Evolutionary conservation across 768 basidiomycete genomes (phyloP).

Genomic region (Suillus ampliporus): DNA sequence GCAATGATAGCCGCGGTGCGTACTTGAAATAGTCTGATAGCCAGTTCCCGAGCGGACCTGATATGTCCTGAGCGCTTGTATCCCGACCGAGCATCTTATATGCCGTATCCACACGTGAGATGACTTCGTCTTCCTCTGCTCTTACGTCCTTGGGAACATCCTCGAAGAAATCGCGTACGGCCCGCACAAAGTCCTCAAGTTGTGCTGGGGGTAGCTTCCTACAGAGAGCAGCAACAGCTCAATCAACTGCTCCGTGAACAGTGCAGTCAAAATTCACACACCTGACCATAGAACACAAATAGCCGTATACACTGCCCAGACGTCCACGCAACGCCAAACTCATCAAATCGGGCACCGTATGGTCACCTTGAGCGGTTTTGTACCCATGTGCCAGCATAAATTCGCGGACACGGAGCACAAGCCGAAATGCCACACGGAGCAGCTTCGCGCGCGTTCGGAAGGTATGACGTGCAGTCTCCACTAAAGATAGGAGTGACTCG

Average conservation of each 20-base stretch:
- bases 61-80: conserved; percentile 26
- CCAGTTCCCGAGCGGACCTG: conserved; percentile 51
- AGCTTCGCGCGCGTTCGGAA: conserved; percentile 39
- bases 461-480: conserved; percentile 45
- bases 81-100: conserved; percentile 20
- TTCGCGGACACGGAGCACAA: conserved; percentile 49
- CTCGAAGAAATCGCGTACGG: conserved; percentile 46
- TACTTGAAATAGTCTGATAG: conserved; percentile 56
- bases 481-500: conserved; percentile 35
- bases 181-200: conserved; percentile 44
- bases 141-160: conserved; percentile 38
- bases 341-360: conserved; percentile 47
- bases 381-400: conserved; percentile 52
- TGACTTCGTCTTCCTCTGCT: conserved; percentile 39
- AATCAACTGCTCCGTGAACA: conserved; percentile 21
- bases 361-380: conserved; percentile 39
- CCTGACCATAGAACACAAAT: conserved; percentile 54
- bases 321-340: conserved; percentile 51
- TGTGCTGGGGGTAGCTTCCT: conserved; percentile 49
- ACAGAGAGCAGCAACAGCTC: conserved; percentile 9
- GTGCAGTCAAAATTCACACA: conserved; percentile 32
- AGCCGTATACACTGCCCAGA: conserved; percentile 47
- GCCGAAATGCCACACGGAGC: conserved; percentile 53
- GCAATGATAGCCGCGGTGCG: conserved; percentile 19
- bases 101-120: conserved; percentile 31